Conservation (phyloP, 2,329 filamentous ascomycete genomes). For the Neofusicoccum cordaticola region DNA sequence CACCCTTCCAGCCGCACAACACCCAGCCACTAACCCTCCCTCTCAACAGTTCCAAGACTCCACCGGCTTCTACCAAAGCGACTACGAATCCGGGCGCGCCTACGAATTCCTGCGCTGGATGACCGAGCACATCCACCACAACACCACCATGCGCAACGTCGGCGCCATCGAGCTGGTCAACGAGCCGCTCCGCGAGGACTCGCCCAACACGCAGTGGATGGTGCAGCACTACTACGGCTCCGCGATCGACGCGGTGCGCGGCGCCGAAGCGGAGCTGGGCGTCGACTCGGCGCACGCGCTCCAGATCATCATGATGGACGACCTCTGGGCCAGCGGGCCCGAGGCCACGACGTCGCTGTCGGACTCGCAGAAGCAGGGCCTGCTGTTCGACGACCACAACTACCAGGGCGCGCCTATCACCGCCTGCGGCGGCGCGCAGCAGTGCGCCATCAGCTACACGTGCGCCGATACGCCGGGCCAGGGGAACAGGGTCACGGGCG, state of each 20-base stretch:
- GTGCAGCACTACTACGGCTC: conserved; percentile 45
- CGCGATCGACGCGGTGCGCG: conserved; percentile 47
- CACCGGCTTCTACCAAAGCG: conserved; percentile 53
- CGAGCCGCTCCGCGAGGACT: conserved; percentile 43
- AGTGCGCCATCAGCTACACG: conserved; percentile 34
- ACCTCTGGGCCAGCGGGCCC: conserved; percentile 41
- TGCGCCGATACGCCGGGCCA: background rate
- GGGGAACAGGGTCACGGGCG: background rate
- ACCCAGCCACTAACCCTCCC: background rate
- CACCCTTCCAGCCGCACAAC: background rate
- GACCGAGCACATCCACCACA: conserved; percentile 50
- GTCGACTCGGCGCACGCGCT: conserved; percentile 44
- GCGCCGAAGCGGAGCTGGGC: conserved; percentile 46
- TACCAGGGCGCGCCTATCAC: conserved; percentile 50
- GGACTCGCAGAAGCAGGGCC: background rate
- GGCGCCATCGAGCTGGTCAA: conserved; percentile 61
- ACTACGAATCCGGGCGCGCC: conserved; percentile 57
- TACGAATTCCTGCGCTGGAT: conserved; percentile 55
- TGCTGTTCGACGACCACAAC: conserved; percentile 55
- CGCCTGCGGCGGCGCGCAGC: conserved; percentile 50
- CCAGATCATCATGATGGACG: conserved; percentile 56
- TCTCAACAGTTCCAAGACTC: conserved; percentile 30
- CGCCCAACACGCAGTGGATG: conserved; percentile 9
- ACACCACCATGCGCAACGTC: conserved; percentile 51
- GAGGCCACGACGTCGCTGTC: background rate